These are phyloP conservation scores for Cryptosporidium viatorum DNA, from an alignment of 169 alveolate genomes.

Conservation along the genomic window DNA sequence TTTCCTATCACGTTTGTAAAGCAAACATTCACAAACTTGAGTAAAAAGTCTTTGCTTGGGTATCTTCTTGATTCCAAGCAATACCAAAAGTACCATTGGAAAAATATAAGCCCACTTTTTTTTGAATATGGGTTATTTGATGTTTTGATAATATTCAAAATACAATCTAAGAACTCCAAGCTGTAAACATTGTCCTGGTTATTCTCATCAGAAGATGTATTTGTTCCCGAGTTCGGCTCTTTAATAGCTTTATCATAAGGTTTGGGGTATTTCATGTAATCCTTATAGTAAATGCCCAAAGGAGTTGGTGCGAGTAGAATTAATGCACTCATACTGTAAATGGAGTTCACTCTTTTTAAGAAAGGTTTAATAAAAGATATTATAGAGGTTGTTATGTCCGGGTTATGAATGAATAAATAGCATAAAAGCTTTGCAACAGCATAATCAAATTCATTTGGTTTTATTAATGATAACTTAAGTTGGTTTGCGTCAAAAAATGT, in stretches of 20 bases:
- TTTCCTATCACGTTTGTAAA: conserved; percentile 19
- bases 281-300: conserved; percentile 28
- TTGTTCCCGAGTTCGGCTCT: background rate
- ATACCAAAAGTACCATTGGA: conserved; percentile 75
- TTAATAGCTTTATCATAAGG: background rate
- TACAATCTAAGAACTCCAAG: conserved; percentile 3
- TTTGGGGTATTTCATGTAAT: background rate
- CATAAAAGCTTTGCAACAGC: conserved; percentile 36
- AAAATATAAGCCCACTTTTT: conserved; percentile 56
- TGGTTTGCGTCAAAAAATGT: conserved; percentile 64
- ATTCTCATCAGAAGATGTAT: background rate
- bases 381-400: conserved; percentile 14
- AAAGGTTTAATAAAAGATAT: conserved; percentile 49
- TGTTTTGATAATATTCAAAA: conserved; percentile 34
- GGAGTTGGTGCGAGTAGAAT: conserved; percentile 38
- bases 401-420: conserved; percentile 28
- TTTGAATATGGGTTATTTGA: conserved; percentile 48
- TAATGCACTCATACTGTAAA: conserved; percentile 62
- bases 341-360: conserved; percentile 39
- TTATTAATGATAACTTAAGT: conserved; percentile 23
- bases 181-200: background rate
- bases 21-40: conserved; percentile 34
- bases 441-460: conserved; percentile 39
- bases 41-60: conserved; percentile 18
- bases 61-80: conserved; percentile 58